Conservation (phyloP, 2,329 filamentous ascomycete species). For the Fusarium pseudonygamai region DNA sequence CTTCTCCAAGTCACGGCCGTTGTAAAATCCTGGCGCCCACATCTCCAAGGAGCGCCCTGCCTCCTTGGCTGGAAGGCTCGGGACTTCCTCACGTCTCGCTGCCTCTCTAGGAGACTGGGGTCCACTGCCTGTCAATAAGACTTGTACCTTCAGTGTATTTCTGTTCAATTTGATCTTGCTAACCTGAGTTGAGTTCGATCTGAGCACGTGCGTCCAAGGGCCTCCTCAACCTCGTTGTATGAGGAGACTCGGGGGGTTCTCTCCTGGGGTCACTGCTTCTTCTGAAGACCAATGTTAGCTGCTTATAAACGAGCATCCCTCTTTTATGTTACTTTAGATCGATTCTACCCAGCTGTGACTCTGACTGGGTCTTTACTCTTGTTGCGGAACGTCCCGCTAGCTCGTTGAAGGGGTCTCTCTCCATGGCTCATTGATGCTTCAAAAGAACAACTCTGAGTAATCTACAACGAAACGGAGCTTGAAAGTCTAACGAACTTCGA, state of each 20-base stretch:
- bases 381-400: not conserved
- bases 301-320: rapidly evolving
- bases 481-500: rapidly evolving
- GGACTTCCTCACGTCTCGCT: rapidly evolving
- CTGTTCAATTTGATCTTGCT: not conserved
- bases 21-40: rapidly evolving
- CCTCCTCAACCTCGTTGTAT: no score
- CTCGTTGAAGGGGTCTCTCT: rapidly evolving
- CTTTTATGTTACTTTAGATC: rapidly evolving
- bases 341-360: rapidly evolving
- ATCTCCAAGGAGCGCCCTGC: not conserved
- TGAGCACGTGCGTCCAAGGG: rapidly evolving
- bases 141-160: no score
- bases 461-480: no score
- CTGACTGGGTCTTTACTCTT: rapidly evolving
- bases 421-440: not conserved
- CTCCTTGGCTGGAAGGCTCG: not conserved
- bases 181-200: not conserved
- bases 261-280: not conserved
- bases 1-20: rapidly evolving
- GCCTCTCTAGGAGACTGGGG: not conserved
- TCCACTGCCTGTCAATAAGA: rapidly evolving
- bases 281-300: rapidly evolving
- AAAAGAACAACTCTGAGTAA: not conserved
- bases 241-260: not conserved